A percentile compares a stretch with the other conserved stretches of the same genome.
phyloP scores from a whole-genome alignment of 352 stramenopile genomes.

The Thraustochytrium striatum region DNA sequence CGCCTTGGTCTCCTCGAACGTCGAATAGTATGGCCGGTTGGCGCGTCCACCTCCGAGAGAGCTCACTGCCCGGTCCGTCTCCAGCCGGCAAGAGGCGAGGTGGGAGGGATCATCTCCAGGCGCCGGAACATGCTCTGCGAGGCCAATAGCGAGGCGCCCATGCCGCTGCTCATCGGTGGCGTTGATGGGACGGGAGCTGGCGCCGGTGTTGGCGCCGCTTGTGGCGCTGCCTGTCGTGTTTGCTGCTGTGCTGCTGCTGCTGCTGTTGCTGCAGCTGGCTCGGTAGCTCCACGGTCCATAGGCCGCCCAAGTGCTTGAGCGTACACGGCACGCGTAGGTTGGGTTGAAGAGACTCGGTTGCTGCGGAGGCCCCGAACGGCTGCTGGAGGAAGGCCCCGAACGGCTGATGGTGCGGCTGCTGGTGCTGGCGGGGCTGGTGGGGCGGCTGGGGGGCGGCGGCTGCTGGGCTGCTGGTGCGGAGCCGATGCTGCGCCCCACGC shows the following conservation, averaged over 20 bases:
- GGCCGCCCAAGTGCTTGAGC: too few relatives aligned
- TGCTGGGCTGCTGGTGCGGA: too few relatives aligned
- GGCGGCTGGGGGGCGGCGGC: too few relatives aligned
- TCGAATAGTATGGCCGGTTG: neutral
- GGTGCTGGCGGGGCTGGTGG: too few relatives aligned
- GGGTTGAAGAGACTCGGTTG: too few relatives aligned
- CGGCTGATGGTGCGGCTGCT: too few relatives aligned
- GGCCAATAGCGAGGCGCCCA: slow-evolving; percentile 7
- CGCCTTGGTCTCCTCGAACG: neutral
- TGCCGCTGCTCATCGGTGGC: neutral
- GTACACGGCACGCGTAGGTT: too few relatives aligned
- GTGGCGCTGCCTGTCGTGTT: neutral
- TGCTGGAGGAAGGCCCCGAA: too few relatives aligned
- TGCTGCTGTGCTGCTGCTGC: neutral
- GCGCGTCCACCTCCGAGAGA: neutral
- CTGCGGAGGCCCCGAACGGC: too few relatives aligned
- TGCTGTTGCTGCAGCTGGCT: neutral
- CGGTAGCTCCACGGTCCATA: too few relatives aligned
- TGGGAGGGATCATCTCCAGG: slow-evolving; percentile 36
- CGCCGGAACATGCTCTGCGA: slow-evolving; percentile 37
- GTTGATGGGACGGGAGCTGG: neutral
- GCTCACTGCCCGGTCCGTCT: slow-evolving; percentile 11
- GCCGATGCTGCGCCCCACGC: too few relatives aligned
- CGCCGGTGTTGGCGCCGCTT: neutral
- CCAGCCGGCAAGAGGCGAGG: slow-evolving; percentile 4